These are phyloP conservation scores for Epichloe gansuensis DNA, from an alignment of 2,329 filamentous ascomycete genomes.

Conservation along the genomic window DNA sequence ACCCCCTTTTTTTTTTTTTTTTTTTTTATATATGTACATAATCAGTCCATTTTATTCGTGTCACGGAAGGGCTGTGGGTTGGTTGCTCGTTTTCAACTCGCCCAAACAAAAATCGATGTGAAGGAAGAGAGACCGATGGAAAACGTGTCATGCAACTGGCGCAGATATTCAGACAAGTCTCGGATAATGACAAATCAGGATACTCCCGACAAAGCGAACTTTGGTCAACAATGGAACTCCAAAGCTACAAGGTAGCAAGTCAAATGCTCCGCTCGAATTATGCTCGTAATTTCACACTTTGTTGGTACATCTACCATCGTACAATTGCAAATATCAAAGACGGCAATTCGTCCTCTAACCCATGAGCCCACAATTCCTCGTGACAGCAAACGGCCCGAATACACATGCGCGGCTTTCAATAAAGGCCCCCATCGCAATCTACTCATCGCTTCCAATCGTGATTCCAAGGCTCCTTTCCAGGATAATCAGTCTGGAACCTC, in stretches of 20 bases:
- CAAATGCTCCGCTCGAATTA: not conserved
- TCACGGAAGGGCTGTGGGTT: not conserved
- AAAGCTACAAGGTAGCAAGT: too few species aligned
- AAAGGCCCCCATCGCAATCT: not conserved
- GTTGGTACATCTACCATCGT: not conserved
- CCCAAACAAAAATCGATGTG: not conserved
- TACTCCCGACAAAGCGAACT: too few species aligned
- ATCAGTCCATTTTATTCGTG: not conserved
- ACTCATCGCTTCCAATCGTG: constrained; percentile 67
- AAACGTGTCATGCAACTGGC: not conserved
- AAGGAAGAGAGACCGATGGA: not conserved
- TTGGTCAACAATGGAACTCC: too few species aligned
- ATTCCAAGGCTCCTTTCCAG: constrained; percentile 74
- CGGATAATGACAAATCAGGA: too few species aligned
- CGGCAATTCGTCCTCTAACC: too few species aligned
- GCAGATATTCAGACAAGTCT: not conserved
- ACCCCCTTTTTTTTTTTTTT: not conserved
- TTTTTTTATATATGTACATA: not conserved
- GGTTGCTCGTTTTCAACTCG: not conserved
- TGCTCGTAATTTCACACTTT: not conserved
- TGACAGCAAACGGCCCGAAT: not conserved
- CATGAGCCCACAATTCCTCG: not conserved
- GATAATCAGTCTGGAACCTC: constrained; percentile 71
- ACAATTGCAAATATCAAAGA: not conserved
- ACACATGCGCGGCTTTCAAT: not conserved